Evolutionary conservation across 345 rosid genomes (phyloP).

Genomic region (Bruguiera gymnorhiza): DNA sequence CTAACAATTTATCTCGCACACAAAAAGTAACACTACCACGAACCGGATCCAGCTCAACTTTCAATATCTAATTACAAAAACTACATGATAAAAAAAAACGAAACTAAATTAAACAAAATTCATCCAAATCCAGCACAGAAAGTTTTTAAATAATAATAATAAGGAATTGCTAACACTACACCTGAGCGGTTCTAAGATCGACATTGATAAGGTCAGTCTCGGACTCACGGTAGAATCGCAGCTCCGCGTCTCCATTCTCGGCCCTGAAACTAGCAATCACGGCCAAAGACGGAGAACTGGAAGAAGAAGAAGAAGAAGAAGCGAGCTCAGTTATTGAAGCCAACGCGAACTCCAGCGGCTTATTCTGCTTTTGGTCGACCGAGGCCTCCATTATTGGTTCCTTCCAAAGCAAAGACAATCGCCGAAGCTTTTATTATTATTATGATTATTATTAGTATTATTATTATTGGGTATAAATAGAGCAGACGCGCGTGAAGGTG

Average conservation of each 20-base stretch:
- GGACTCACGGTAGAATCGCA: conserved; percentile 44
- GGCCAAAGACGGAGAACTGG: conserved; percentile 29
- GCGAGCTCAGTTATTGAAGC: conserved; percentile 58
- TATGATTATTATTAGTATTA: too few species aligned
- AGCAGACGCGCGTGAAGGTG: background rate
- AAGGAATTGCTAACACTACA: conserved; percentile 19
- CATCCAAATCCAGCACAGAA: background rate
- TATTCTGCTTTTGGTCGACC: conserved; percentile 21
- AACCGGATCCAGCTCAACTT: too few species aligned
- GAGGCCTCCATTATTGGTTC: conserved; percentile 25
- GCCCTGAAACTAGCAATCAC: conserved; percentile 53
- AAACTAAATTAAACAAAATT: background rate
- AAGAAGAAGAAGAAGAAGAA: conserved; percentile 44
- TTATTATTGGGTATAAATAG: background rate
- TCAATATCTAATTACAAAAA: too few species aligned
- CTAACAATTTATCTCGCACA: too few species aligned
- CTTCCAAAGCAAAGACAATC: background rate
- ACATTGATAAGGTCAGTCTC: conserved; percentile 36
- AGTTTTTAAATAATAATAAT: background rate
- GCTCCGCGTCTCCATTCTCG: conserved; percentile 50
- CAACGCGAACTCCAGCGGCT: conserved; percentile 49
- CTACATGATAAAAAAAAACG: too few species aligned
- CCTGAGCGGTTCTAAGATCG: conserved; percentile 54
- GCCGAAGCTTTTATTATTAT: too few species aligned
- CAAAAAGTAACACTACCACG: too few species aligned